Conservation (phyloP, 371 early-diverging fungal species). For the Apophysomyces trapeziformis region DNA sequence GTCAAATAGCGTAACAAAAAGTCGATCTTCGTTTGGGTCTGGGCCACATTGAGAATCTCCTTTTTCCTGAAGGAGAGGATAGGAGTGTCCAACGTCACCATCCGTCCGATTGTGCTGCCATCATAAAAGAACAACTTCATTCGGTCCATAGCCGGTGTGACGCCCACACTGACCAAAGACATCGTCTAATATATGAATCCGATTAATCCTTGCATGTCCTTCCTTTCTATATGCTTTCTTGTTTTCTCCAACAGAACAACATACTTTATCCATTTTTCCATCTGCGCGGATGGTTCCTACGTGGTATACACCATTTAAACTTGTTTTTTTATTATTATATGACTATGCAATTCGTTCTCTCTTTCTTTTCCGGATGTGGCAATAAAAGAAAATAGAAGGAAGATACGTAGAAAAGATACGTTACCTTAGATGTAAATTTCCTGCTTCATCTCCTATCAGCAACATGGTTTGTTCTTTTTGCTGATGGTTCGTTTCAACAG, state of each 20-base stretch:
- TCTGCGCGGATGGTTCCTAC: constrained; percentile 11
- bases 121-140: constrained; percentile 7
- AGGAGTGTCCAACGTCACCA: constrained; percentile 6
- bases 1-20: constrained; percentile 10
- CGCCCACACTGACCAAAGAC: not conserved
- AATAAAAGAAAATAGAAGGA: too few relatives aligned
- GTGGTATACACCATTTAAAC: constrained; percentile 14
- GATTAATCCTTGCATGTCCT: too few relatives aligned
- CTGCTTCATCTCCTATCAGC: constrained; percentile 11
- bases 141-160: not conserved
- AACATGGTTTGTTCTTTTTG: constrained; percentile 7
- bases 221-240: not conserved
- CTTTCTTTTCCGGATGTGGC: too few relatives aligned
- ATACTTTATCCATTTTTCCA: not conserved
- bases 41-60: constrained; percentile 11
- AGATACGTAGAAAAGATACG: too few relatives aligned
- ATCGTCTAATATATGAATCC: not conserved
- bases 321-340: not conserved
- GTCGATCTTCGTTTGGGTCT: constrained; percentile 5
- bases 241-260: not conserved
- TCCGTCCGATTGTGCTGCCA: not conserved
- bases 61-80: not conserved
- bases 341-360: too few relatives aligned
- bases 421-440: constrained; percentile 11
- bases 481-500: not conserved